phyloP scores from a whole-genome alignment of 1,139 yeast genomes.

The Geotrichum reessii region DNA sequence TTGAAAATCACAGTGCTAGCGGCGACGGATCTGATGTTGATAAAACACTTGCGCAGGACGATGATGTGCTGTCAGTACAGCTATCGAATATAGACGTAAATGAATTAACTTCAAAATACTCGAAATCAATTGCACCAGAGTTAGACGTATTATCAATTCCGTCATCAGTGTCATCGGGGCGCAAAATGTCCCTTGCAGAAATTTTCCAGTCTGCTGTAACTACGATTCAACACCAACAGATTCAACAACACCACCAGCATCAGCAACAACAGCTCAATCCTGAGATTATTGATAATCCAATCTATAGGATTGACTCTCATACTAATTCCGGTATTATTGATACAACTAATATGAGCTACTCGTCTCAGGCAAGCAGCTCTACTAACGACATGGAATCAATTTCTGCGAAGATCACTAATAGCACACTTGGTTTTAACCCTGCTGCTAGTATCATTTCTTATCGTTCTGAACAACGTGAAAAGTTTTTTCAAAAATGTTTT shows the following conservation, averaged over 20 bases:
- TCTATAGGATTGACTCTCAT: constrained; percentile 12
- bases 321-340: constrained; percentile 6
- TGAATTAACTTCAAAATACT: constrained; percentile 1
- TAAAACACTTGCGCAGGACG: not conserved
- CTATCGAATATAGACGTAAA: constrained; percentile 6
- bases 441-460: constrained; percentile 15
- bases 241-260: not conserved
- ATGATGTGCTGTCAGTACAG: not conserved
- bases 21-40: not conserved
- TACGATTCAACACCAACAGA: constrained; percentile 4
- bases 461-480: constrained; percentile 27
- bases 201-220: constrained; percentile 21
- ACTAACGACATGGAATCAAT: not conserved
- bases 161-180: not conserved
- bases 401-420: not conserved
- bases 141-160: not conserved
- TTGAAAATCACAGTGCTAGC: not conserved
- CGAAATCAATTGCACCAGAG: not conserved
- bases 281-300: not conserved
- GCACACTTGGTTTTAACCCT: not conserved
- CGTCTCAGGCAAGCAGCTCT: not conserved
- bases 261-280: constrained; percentile 1
- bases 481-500: constrained; percentile 63
- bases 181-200: constrained; percentile 20
- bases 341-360: constrained; percentile 10